Base-by-base conservation (phyloP, 2,329 filamentous ascomycete genomes). In the Trichoderma polysporum region DNA sequence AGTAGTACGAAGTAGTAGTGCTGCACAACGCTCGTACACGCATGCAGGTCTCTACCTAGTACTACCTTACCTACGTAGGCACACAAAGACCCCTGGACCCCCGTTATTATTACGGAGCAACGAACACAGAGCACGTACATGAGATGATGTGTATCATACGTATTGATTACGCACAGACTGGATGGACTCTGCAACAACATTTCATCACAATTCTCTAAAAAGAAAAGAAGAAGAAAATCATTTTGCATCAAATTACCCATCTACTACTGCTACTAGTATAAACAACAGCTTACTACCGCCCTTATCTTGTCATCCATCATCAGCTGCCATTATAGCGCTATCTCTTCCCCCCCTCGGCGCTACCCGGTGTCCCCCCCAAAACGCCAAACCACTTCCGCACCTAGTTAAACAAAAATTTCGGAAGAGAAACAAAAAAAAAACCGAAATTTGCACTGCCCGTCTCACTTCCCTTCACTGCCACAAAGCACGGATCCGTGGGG, bases 401-500 rank as follows among this genome's bases (percentile, higher is more conserved):
- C 22, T 29, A 27, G 47, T 27, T 29, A 59, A 52, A 29, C 17
- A 41, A 19, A 52, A 47, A n/a, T n/a, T 19, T 7, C 25, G 22
- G 25, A 45, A 37, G 29, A 45, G 17, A 22, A 17, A 35, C 47
- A 60, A 22, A 41, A 25, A 29, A 52, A 29, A 62, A 13, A 19
- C 41, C 13, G 29, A 63, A 35, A 56, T 47, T 47, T 64, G 60
- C 60, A 64, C 60, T 45, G 60, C 60, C 60, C 60, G 37, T 64
- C 60, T 64, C 60, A 64, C 60, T 13, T 6, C 8, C 33, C 5
- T 13, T 25, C 49, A 64, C 49, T 52, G 58, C 58, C 58, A 61
- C 58, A 50, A 25, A 25, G 22, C 27, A 52, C 25, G 2, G 60
- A 37, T 56, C 60, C 60, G 60, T 54, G 50, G n/a, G 29, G 5